Evolutionary conservation across 2,329 filamentous ascomycete genomes (phyloP).

Genomic region (Didymella segeticola): DNA sequence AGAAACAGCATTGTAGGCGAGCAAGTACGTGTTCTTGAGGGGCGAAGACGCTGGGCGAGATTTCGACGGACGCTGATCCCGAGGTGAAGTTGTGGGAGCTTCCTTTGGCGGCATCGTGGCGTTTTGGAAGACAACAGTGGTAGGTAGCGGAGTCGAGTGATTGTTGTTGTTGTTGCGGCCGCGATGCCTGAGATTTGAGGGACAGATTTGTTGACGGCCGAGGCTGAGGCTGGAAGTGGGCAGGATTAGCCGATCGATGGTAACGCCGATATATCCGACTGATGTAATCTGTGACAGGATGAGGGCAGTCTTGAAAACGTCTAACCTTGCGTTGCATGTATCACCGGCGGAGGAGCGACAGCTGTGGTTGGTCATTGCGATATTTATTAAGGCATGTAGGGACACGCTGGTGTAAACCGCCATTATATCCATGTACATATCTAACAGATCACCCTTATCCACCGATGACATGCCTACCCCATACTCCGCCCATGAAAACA

Average conservation of each 20-base stretch:
- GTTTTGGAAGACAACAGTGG: not conserved
- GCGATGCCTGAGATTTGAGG: constrained; percentile 1
- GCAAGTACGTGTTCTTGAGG: constrained; percentile 66
- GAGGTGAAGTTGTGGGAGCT: not conserved
- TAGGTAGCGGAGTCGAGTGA: not conserved
- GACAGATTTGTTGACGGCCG: constrained; percentile 17
- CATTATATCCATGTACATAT: constrained; percentile 13
- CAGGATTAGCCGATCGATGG: constrained; percentile 4
- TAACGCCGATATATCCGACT: not conserved
- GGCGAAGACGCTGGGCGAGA: constrained; percentile 12
- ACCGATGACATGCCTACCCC: not conserved
- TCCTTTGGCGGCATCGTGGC: constrained; percentile 30
- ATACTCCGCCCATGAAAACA: not conserved
- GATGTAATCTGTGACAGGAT: not conserved
- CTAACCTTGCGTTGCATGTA: not conserved
- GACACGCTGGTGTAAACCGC: not conserved
- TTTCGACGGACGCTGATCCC: constrained; percentile 6
- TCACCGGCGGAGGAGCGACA: not conserved
- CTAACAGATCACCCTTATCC: constrained; percentile 4
- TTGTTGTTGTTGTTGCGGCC: not conserved
- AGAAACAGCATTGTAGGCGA: constrained; percentile 83
- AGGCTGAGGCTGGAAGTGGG: constrained; percentile 1
- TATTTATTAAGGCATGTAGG: no score
- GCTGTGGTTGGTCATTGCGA: no score
- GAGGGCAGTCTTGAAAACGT: not conserved